These are phyloP conservation scores for Blumeriella jaapii DNA, from an alignment of 2,329 filamentous ascomycete genomes.

Conservation along the genomic window DNA sequence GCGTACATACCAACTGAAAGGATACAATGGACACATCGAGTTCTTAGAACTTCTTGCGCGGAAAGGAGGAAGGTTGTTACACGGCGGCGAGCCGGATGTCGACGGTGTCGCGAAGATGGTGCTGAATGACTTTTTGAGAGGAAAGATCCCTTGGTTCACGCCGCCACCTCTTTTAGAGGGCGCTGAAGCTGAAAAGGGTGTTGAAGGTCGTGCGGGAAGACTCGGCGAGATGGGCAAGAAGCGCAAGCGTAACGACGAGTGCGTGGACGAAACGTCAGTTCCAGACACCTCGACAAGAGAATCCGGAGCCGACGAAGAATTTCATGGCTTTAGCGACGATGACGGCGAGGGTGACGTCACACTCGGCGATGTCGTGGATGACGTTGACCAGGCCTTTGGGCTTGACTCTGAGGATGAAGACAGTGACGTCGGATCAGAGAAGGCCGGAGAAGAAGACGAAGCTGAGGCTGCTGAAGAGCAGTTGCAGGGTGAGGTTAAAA, in stretches of 20 bases:
- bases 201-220: slow-evolving; percentile 64
- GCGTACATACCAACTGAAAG: slow-evolving; percentile 80
- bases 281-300: slow-evolving; percentile 27
- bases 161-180: slow-evolving; percentile 54
- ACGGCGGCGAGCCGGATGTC: slow-evolving; percentile 88
- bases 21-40: slow-evolving; percentile 64
- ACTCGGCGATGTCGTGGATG: slow-evolving; percentile 21
- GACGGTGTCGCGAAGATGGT: slow-evolving; percentile 96
- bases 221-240: slow-evolving; percentile 82
- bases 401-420: slow-evolving; percentile 31
- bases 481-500: slow-evolving; percentile 22
- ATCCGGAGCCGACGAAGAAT: slow-evolving; percentile 28
- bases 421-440: slow-evolving; percentile 19
- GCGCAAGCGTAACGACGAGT: slow-evolving; percentile 50
- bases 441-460: slow-evolving; percentile 18
- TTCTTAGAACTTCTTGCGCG: slow-evolving; percentile 81
- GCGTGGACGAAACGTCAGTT: slow-evolving; percentile 31
- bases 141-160: slow-evolving; percentile 94
- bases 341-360: slow-evolving; percentile 23
- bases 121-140: slow-evolving; percentile 87
- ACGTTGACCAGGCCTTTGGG: slow-evolving; percentile 25
- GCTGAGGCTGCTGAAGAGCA: slow-evolving; percentile 25
- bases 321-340: slow-evolving; percentile 39
- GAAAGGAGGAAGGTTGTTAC: slow-evolving; percentile 75
- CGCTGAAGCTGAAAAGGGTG: slow-evolving; percentile 35